Evolutionary conservation across 1,284 basidiomycete species (phyloP).

Genomic region (Fomitopsis pinicola): DNA sequence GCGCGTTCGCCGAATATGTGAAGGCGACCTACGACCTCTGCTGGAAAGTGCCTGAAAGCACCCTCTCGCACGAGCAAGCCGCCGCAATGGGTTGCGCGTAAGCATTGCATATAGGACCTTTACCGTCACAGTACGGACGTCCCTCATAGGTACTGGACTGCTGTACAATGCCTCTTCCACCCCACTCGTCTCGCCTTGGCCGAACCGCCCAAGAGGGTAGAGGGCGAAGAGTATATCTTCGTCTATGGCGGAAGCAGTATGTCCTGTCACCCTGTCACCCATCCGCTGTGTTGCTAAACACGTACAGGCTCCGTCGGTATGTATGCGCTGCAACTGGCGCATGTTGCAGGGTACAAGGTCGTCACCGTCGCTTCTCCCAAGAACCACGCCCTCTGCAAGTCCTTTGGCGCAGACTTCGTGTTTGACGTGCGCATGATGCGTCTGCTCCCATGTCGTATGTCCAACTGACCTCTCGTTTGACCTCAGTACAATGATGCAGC

Average conservation of each 20-base stretch:
- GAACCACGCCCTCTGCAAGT: constrained; percentile 34
- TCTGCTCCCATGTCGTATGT: neutral
- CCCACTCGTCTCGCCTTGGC: neutral
- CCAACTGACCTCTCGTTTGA: neutral
- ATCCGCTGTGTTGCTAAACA: neutral
- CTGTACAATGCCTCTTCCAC: constrained; percentile 27
- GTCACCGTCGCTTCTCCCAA: constrained; percentile 35
- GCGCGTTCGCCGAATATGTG: constrained; percentile 35
- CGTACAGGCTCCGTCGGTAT: constrained; percentile 31
- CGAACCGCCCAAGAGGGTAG: neutral
- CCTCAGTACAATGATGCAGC: constrained; percentile 21
- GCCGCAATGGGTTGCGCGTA: constrained; percentile 32
- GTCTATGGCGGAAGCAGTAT: constrained; percentile 1
- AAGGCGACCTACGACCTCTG: constrained; percentile 26
- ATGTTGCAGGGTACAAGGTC: constrained; percentile 35
- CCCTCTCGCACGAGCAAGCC: constrained; percentile 28
- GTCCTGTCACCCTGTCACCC: neutral
- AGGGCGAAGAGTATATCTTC: neutral
- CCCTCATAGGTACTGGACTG: constrained; percentile 21
- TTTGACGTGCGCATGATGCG: constrained; percentile 25
- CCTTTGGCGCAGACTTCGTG: constrained; percentile 36
- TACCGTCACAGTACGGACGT: neutral
- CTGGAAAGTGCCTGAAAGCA: constrained; percentile 27
- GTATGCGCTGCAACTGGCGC: constrained; percentile 40
- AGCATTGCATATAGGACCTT: neutral